Percentiles rank a stretch among this genome's conserved stretches.
These are phyloP conservation scores for Terfezia boudieri DNA, from an alignment of 495 filamentous ascomycete genomes.

Conservation along the genomic window DNA sequence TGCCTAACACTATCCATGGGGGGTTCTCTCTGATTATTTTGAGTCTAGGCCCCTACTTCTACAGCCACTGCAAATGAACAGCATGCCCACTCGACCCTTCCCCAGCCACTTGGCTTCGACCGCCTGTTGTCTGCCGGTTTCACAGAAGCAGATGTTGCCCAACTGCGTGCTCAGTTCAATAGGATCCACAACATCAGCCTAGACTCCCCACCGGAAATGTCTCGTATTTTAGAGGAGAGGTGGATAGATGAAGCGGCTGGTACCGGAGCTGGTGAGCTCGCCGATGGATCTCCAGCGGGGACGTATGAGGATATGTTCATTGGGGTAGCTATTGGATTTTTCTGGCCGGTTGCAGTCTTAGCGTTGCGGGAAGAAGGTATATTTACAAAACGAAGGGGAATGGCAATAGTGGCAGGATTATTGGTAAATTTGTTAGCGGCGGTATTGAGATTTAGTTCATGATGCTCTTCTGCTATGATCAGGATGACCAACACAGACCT, in stretches of 20 bases:
- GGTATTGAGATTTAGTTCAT: slow-evolving; percentile 29
- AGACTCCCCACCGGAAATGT: slow-evolving; percentile 28
- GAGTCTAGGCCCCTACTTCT: too few relatives aligned
- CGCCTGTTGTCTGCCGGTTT: slow-evolving; percentile 60
- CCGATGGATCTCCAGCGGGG: slow-evolving; percentile 21
- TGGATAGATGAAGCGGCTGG: slow-evolving; percentile 56
- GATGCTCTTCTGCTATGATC: background rate
- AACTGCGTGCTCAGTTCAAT: slow-evolving; percentile 66
- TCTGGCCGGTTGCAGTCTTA: slow-evolving; percentile 74
- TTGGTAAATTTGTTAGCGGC: slow-evolving; percentile 52
- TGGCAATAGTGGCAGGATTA: slow-evolving; percentile 65
- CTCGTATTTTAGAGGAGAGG: slow-evolving; percentile 54
- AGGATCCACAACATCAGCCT: slow-evolving; percentile 37
- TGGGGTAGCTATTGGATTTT: slow-evolving; percentile 75
- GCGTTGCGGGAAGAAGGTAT: slow-evolving; percentile 70
- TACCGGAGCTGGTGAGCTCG: slow-evolving; percentile 23
- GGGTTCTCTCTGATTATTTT: too few relatives aligned
- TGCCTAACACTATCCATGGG: too few relatives aligned
- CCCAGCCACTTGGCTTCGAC: slow-evolving; percentile 47
- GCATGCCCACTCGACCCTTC: slow-evolving; percentile 26
- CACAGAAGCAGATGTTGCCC: slow-evolving; percentile 53
- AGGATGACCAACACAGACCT: too few relatives aligned
- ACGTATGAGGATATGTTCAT: slow-evolving; percentile 67
- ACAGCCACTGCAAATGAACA: too few relatives aligned
- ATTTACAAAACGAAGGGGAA: slow-evolving; percentile 57